Evolutionary conservation across 768 basidiomycete genomes (phyloP).

Genomic region (Panellus pusillus): DNA sequence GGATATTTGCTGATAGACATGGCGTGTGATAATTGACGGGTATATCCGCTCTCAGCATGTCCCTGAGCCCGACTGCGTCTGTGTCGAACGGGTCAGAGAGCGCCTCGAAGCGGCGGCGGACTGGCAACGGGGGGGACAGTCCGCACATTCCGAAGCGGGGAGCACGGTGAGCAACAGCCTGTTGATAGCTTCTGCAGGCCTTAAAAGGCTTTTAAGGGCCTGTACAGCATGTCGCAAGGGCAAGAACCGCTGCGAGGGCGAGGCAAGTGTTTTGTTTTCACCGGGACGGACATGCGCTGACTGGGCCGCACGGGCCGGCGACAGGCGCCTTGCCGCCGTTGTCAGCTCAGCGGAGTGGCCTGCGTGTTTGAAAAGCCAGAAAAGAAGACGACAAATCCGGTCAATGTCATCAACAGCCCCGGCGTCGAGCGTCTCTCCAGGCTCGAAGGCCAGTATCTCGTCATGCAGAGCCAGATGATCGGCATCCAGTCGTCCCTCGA

Average conservation of each 20-base stretch:
- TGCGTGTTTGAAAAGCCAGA: conserved; percentile 92
- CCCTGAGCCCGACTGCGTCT: conserved; percentile 62
- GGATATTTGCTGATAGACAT: conserved; percentile 52
- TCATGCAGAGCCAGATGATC: conserved; percentile 94
- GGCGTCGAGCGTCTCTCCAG: conserved; percentile 83
- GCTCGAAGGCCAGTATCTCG: conserved; percentile 84
- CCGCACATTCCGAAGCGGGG: conserved; percentile 85
- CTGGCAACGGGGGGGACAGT: conserved; percentile 33
- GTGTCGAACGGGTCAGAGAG: conserved; percentile 56
- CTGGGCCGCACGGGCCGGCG: conserved; percentile 64
- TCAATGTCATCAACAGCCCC: conserved; percentile 48
- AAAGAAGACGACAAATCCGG: conserved; percentile 65
- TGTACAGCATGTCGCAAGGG: conserved; percentile 89
- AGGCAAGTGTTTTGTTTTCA: conserved; percentile 51
- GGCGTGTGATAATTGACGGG: neutral
- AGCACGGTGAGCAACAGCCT: conserved; percentile 39
- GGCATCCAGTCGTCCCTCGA: conserved; percentile 90
- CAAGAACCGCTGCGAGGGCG: conserved; percentile 86
- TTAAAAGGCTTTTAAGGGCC: conserved; percentile 40
- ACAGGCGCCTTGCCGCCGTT: conserved; percentile 88
- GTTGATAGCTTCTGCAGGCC: too few species aligned
- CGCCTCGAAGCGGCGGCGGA: conserved; percentile 59
- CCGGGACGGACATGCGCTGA: conserved; percentile 60
- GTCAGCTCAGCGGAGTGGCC: conserved; percentile 75
- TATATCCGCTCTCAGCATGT: conserved; percentile 42